Base-by-base conservation (phyloP, 257 asterid genomes). In the Salvia hispanica region DNA sequence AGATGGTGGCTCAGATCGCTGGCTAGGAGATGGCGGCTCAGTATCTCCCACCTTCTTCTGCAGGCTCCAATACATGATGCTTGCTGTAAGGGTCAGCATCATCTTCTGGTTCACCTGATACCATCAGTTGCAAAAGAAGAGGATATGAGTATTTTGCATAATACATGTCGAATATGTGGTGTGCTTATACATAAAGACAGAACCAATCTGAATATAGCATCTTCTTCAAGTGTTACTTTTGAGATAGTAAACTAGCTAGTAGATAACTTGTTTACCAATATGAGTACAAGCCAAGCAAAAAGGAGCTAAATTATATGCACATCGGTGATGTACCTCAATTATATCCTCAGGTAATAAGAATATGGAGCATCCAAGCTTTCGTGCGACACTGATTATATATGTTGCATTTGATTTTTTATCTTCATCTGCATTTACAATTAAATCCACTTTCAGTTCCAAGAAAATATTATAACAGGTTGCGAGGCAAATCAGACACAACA, bases 31-130 rank as follows among this genome's bases (percentile, higher is more conserved):
- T 14, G 6, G 52, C 2, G n/a, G 65, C 67, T 69, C 87, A 1
- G 81, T 47, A 2, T 69, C 82, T 1, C 28, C 71, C 10, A 45
- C 58, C 69, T 80, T 83, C 62, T 83, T 66, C 58, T 87, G 88
- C 65, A 90, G 66, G 83, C 95, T 87, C 97, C 97, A 85, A 73
- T 84, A 90, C 97, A 90, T 90, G 72, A 90, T 85, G 81, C 94
- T 84, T 46, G 97, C 95, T 44, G 95, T 85, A 67, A 90, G 72
- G 48, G 91, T 86, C 18, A 88, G 76, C 72, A 87, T 84, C 97
- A 90, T 90, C 72, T 90, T 90, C 87, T 82, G 94, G 82, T 87
- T 90, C 74, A 90, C 95, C 95, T 89, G 78, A 40, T 25, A 56
- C 75, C 67, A 72, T 5, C 55, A 77, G 11, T 58, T 9, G 13